These are phyloP conservation scores for Colletotrichum sp. DNA, from an alignment of 2,329 filamentous ascomycete species.

Conservation along the genomic window DNA sequence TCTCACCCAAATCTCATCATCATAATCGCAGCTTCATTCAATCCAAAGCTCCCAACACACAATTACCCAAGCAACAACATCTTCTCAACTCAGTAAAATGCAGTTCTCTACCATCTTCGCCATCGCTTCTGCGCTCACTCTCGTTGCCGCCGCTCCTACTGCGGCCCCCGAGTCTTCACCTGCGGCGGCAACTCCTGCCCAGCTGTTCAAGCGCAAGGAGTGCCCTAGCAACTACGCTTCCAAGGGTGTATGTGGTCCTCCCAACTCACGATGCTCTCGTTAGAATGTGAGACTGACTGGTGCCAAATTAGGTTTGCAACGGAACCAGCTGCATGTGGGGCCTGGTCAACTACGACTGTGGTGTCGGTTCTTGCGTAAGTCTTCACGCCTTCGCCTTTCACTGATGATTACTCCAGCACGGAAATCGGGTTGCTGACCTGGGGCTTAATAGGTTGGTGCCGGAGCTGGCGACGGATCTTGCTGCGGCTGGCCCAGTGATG, in stretches of 20 bases:
- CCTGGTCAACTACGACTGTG: background rate
- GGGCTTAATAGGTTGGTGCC: background rate
- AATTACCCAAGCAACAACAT: fast-evolving
- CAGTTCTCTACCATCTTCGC: background rate
- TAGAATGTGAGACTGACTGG: background rate
- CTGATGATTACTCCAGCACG: fast-evolving
- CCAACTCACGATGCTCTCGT: background rate
- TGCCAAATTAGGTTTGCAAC: background rate
- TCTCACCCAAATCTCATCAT: background rate
- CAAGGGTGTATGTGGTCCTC: background rate
- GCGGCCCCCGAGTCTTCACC: background rate
- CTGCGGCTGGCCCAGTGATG: background rate
- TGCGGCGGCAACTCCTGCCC: background rate
- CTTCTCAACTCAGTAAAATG: background rate
- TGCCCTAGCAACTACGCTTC: background rate
- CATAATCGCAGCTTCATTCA: background rate
- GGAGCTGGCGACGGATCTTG: background rate
- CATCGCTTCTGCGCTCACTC: background rate
- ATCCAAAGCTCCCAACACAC: background rate
- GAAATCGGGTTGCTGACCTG: background rate
- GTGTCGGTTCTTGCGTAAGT: background rate
- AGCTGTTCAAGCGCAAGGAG: background rate
- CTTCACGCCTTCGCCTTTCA: background rate
- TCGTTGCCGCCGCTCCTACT: background rate
- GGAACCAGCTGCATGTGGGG: background rate